phyloP scores from a whole-genome alignment of 2,329 filamentous ascomycete genomes.

The Tolypocladium capitatum region DNA sequence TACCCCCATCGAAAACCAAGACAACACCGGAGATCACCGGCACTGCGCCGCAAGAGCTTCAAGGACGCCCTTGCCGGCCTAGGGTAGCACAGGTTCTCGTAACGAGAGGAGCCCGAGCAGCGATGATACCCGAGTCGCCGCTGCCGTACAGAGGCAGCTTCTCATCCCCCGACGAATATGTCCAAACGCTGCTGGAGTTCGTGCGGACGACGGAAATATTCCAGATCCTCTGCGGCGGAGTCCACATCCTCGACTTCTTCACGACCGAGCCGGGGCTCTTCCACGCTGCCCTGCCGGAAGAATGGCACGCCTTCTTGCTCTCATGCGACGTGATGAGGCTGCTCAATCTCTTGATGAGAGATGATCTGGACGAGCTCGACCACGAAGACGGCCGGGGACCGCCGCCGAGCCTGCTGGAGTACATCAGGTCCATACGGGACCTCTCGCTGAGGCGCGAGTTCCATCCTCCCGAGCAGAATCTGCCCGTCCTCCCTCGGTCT shows the following conservation, averaged over 20 bases:
- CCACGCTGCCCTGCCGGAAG: conserved; percentile 56
- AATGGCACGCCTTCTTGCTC: conserved; percentile 74
- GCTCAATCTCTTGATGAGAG: conserved; percentile 67
- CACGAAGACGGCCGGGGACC: conserved; percentile 19
- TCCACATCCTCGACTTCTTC: conserved; percentile 94
- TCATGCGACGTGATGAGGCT: conserved; percentile 59
- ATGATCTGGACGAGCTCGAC: conserved; percentile 43
- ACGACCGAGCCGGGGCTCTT: conserved; percentile 77
- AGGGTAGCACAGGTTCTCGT: not conserved
- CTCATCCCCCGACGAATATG: conserved; percentile 58
- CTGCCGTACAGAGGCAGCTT: conserved; percentile 64
- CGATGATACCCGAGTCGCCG: conserved; percentile 35
- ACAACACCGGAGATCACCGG: not conserved
- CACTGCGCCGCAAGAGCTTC: not conserved
- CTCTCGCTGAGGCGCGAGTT: conserved; percentile 56
- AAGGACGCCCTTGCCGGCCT: not conserved
- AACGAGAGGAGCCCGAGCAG: not conserved
- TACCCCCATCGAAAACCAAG: not conserved
- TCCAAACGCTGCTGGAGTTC: conserved; percentile 66
- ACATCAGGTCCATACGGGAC: conserved; percentile 57
- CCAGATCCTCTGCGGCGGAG: conserved; percentile 85
- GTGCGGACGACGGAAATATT: conserved; percentile 62
- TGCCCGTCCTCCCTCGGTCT: conserved; percentile 50
- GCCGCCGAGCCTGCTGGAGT: conserved; percentile 50
- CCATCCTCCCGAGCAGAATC: conserved; percentile 25